These are phyloP conservation scores for Blastomyces percursus DNA, from an alignment of 2,329 filamentous ascomycete genomes.

Conservation along the genomic window DNA sequence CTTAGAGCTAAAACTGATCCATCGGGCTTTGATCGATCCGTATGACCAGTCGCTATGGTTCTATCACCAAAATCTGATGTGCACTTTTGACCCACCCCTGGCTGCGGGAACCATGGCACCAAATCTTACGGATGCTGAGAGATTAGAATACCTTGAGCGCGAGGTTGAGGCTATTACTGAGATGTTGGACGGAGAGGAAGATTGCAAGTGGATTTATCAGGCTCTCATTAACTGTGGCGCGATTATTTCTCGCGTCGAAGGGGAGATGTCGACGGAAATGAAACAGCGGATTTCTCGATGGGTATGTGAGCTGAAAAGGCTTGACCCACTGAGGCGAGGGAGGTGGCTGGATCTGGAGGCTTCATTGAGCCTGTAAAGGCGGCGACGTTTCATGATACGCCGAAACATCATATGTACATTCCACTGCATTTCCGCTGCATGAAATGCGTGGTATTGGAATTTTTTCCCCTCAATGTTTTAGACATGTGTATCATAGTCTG, in stretches of 20 bases:
- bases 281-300: constrained; percentile 42
- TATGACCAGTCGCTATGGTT: constrained; percentile 97
- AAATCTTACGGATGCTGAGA: constrained; percentile 50
- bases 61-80: constrained; percentile 82
- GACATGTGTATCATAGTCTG: neutral
- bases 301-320: constrained; percentile 53
- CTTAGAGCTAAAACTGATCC: constrained; percentile 62
- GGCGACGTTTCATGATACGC: constrained; percentile 7
- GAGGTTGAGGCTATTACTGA: constrained; percentile 67
- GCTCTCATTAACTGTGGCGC: constrained; percentile 65
- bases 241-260: constrained; percentile 42
- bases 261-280: constrained; percentile 36
- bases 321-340: constrained; percentile 64
- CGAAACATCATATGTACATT: neutral
- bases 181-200: constrained; percentile 53
- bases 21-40: constrained; percentile 72
- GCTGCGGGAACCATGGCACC: constrained; percentile 50
- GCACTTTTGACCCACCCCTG: constrained; percentile 46
- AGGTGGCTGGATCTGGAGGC: constrained; percentile 63
- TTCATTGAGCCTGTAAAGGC: constrained; percentile 21
- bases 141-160: constrained; percentile 52
- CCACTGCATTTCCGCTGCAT: neutral
- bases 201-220: constrained; percentile 84
- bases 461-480: neutral
- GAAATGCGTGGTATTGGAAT: neutral